A percentile compares a stretch with the other conserved stretches of the same genome.
Evolutionary conservation across 2,329 filamentous ascomycete genomes (phyloP).

Genomic region (Ophiostoma ips): DNA sequence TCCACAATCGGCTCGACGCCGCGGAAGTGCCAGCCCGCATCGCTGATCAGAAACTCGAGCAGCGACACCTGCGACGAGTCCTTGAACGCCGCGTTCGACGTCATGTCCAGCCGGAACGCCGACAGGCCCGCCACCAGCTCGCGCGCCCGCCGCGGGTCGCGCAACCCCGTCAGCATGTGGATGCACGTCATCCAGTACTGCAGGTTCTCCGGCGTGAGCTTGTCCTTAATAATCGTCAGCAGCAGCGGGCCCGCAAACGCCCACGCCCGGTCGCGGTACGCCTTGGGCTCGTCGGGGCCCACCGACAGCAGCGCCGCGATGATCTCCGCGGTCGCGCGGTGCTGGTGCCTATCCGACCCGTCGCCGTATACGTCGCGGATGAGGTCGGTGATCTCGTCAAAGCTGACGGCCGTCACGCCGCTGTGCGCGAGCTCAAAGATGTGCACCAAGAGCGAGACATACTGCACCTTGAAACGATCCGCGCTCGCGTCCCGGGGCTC

Average conservation of each 20-base stretch:
- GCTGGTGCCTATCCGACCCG: conserved; percentile 93
- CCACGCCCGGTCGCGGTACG: conserved; percentile 69
- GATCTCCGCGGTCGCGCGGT: conserved; percentile 89
- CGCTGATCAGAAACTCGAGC: conserved; percentile 73
- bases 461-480: conserved; percentile 77
- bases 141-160: conserved; percentile 77
- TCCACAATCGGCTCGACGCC: conserved; percentile 75
- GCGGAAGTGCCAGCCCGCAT: conserved; percentile 93
- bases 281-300: conserved; percentile 61
- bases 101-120: conserved; percentile 82
- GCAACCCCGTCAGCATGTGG: conserved; percentile 74
- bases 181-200: conserved; percentile 92
- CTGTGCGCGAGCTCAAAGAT: conserved; percentile 82
- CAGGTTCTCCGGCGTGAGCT: conserved; percentile 84
- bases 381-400: conserved; percentile 78
- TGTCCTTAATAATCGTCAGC: conserved; percentile 74
- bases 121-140: conserved; percentile 74
- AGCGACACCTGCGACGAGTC: conserved; percentile 93
- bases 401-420: conserved; percentile 60
- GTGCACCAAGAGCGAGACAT: conserved; percentile 75
- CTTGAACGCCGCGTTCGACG: conserved; percentile 94
- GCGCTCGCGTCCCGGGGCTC: conserved; percentile 14
- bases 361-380: conserved; percentile 70
- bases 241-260: conserved; percentile 81
- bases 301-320: conserved; percentile 72